Base-by-base conservation (phyloP, 108 stramenopile species). In the Asterionellopsis glacialis region DNA sequence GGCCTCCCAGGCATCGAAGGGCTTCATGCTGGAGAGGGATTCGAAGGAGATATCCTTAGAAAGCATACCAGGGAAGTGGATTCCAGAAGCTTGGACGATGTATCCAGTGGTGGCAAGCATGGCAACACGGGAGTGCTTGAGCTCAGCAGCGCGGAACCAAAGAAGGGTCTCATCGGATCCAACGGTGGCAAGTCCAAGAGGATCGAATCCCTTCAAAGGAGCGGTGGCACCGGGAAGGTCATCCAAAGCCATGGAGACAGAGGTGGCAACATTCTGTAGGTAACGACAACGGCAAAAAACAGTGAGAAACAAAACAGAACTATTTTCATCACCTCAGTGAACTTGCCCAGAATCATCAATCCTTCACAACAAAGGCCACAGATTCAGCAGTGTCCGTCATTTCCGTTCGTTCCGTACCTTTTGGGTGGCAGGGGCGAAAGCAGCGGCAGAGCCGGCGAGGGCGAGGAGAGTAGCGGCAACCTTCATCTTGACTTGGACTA, bases 41-140 rank as follows among this genome's bases (percentile, higher is more conserved):
- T 75, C 79, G 76, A 89, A 87, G 59, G 72, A 68, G 45, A 85
- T 63, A 55, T 83, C 86, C 33, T 61, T 52, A 45, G 69, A 73
- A 57, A 93, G 74, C 71, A 74, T 72, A 28, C 91, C 87, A 18
- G 91, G 91, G 82, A 93, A 93, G 65, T 87, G 86, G 56, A 77
- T 64, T 59, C 85, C 85, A 22, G 73, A 64, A 13, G 76, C 81
- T 60, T 87, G 81, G 51, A 88, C 82, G 21, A 92, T 56, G 77
- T 84, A 88, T 51, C 91, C 91, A 44, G 83, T 81, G 57, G 83
- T 79, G 57, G 91, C 90, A 65, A 91, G 77, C 90, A 91, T 91
- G 63, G 90, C 90, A 63, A 71, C 73, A 63, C 90, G 90, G 18
- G 82, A 67, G 81, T 92, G 82, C 77, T 89, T 87, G 55, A 93